Base-by-base conservation (phyloP, 306 rosid genomes). In the Sechiopsis laciniata region DNA sequence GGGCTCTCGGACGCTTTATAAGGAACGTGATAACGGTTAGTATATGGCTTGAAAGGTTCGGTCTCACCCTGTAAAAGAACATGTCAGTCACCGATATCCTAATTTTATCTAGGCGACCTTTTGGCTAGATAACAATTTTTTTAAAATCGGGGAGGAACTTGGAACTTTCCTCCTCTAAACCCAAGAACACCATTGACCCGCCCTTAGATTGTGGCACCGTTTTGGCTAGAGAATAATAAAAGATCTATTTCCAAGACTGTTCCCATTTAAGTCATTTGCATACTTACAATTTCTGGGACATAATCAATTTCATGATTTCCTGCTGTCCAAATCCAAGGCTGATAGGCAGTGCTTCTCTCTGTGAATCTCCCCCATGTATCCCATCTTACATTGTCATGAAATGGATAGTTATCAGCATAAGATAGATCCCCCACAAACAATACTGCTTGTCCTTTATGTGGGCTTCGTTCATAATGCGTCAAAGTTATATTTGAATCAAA, bases 251-350 rank as follows among this genome's bases (percentile, higher is more conserved):
- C 46, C 69, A 14, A 62, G 20, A 62, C 8, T 62, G 69, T 8
- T 37, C 22, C 52, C 71, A 66, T 45, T 65, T 19, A 26, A 66
- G 35, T n/a, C 72, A 66, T 40, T 66, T 66, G 20, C 71, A 84
- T 35, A 40, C 88, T 87, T 76, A 90, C 98, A 51, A 93, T 80
- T 78, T 86, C 81, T 19, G 96, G 96, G 55, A 42, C 88, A 79
- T 81, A 90, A 81, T 87, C 92, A 64, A 93, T 26, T 80, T 90
- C 98, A 78, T 93, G 97, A 80, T 93, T 93, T 52, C 97, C 98
- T 29, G 90, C 85, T 9, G 97, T 90, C 96, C 98, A 93, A 78
- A 93, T 88, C 98, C 98, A 94, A 15, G 98, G 97, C 80, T 94
- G 97, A 89, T 88, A 94, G 68, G 98, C 98, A 75, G 7, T 60